Evolutionary conservation across 306 rosid species (phyloP).

Genomic region (Lupinus albus): DNA sequence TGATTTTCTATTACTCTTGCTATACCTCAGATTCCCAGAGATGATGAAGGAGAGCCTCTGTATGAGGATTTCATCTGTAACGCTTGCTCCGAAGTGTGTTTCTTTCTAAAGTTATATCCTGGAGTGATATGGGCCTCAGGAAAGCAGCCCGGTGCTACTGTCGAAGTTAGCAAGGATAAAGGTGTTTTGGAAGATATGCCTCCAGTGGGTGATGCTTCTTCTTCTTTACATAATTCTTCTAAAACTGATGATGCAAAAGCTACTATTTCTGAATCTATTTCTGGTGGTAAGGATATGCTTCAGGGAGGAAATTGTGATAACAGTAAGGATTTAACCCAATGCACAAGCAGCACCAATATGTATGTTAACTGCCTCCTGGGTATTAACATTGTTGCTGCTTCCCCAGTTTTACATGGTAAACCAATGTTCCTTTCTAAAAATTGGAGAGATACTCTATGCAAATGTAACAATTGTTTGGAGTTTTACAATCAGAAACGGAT

Average conservation of each 20-base stretch:
- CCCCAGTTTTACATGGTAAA: constrained; percentile 53
- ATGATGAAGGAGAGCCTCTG: constrained; percentile 88
- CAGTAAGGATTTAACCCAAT: constrained; percentile 34
- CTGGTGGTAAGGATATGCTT: constrained; percentile 43
- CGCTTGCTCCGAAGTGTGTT: constrained; percentile 76
- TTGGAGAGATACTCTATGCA: constrained; percentile 86
- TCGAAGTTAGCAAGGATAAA: constrained; percentile 57
- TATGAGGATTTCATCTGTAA: constrained; percentile 84
- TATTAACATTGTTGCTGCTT: constrained; percentile 49
- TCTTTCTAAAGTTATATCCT: constrained; percentile 72
- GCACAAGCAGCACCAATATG: constrained; percentile 39
- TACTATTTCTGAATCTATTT: constrained; percentile 48
- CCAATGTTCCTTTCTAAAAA: constrained; percentile 83
- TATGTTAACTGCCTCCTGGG: constrained; percentile 63
- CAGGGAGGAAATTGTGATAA: constrained; percentile 48
- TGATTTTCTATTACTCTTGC: constrained; percentile 21
- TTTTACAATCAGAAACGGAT: constrained; percentile 64
- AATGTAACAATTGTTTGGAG: constrained; percentile 65
- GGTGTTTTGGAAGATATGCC: constrained; percentile 56
- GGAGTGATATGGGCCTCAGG: constrained; percentile 55
- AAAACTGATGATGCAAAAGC: constrained; percentile 36
- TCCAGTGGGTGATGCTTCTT: constrained; percentile 34
- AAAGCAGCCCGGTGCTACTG: constrained; percentile 51
- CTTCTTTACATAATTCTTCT: constrained; percentile 45
- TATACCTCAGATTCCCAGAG: constrained; percentile 79